Evolutionary conservation across 1,284 basidiomycete genomes (phyloP).

Genomic region (Boletus albobrunnescens): DNA sequence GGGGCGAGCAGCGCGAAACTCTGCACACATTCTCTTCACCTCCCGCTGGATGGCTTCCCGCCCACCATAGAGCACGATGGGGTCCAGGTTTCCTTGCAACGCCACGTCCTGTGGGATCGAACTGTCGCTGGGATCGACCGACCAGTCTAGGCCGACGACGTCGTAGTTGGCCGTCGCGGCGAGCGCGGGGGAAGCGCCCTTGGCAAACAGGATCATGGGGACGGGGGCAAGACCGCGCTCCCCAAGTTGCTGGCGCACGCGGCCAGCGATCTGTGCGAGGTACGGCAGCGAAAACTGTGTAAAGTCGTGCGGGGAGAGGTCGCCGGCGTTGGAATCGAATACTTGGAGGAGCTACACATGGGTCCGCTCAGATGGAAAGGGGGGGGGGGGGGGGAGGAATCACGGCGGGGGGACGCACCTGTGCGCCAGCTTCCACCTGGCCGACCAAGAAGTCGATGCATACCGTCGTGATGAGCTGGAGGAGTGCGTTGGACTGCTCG

Average conservation of each 20-base stretch:
- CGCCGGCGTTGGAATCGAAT: slow-evolving; percentile 93
- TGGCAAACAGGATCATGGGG: slow-evolving; percentile 89
- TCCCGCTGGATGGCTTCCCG: slow-evolving; percentile 82
- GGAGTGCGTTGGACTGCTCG: slow-evolving; percentile 71
- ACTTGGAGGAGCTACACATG: slow-evolving; percentile 78
- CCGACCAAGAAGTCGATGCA: slow-evolving; percentile 86
- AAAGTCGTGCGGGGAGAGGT: slow-evolving; percentile 86
- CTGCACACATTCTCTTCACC: slow-evolving; percentile 79
- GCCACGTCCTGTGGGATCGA: slow-evolving; percentile 46
- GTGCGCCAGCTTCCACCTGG: slow-evolving; percentile 89
- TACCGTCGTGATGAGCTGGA: slow-evolving; percentile 77
- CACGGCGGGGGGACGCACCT: slow-evolving; percentile 70
- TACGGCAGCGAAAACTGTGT: slow-evolving; percentile 70
- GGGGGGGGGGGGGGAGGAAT: neutral
- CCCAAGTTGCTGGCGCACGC: slow-evolving; percentile 60
- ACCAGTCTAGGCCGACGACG: slow-evolving; percentile 88
- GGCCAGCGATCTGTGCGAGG: slow-evolving; percentile 56
- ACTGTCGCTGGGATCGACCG: slow-evolving; percentile 63
- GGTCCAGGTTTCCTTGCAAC: slow-evolving; percentile 95
- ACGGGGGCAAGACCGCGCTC: slow-evolving; percentile 52
- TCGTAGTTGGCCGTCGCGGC: slow-evolving; percentile 71
- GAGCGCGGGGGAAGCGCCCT: slow-evolving; percentile 80
- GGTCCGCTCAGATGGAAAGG: too few relatives aligned
- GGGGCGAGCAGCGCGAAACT: slow-evolving; percentile 61
- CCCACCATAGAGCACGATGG: slow-evolving; percentile 83